phyloP scores from a whole-genome alignment of 306 rosid genomes.

The Bauhinia variegata region DNA sequence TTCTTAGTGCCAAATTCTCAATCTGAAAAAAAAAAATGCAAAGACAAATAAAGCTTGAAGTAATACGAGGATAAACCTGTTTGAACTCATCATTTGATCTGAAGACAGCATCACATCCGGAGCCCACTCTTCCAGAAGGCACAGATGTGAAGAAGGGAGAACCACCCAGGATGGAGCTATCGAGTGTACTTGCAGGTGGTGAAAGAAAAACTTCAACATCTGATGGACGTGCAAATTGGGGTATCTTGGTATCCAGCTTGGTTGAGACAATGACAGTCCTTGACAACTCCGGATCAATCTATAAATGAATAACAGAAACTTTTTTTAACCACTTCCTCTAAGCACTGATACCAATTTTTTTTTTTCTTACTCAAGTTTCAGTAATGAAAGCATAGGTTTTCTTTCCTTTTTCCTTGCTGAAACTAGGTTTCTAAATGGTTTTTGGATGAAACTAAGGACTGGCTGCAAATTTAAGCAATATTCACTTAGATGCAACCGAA shows the following conservation, averaged over 20 bases:
- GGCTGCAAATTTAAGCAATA: background rate
- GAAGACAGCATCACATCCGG: conserved; percentile 67
- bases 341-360: too few species aligned
- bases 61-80: conserved; percentile 56
- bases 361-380: too few species aligned
- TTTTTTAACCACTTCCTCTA: conserved; percentile 4
- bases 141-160: conserved; percentile 97
- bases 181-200: conserved; percentile 83
- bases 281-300: conserved; percentile 93
- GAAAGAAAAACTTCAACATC: conserved; percentile 95
- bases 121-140: conserved; percentile 96
- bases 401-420: too few species aligned
- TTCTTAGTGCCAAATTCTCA: conserved; percentile 5
- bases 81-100: conserved; percentile 86
- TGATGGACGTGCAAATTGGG: conserved; percentile 89
- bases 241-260: conserved; percentile 92
- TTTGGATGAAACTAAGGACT: background rate
- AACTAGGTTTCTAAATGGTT: background rate
- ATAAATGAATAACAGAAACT: conserved; percentile 6
- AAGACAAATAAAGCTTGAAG: conserved; percentile 6
- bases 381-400: too few species aligned
- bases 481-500: too few species aligned
- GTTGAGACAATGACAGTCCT: conserved; percentile 94
- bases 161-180: conserved; percentile 84
- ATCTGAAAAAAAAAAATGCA: background rate